Conservation (phyloP, 345 rosid species). For the Populus davidiana region DNA sequence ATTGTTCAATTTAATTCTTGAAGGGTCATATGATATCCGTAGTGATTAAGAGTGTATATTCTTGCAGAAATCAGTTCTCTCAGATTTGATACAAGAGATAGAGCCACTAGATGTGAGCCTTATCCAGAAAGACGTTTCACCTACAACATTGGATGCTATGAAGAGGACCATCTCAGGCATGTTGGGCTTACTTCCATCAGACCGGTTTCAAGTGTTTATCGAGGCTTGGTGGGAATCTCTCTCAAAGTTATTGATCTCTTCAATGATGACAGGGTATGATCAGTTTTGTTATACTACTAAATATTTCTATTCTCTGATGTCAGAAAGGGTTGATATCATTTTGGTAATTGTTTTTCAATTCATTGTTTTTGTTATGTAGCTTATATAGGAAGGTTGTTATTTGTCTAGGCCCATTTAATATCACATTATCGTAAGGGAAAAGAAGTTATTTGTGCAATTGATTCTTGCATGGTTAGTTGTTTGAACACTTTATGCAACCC, state of each 20-base stretch:
- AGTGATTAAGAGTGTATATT: conserved; percentile 1
- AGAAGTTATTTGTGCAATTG: not conserved
- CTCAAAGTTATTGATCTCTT: conserved; percentile 79
- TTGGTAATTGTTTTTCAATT: not conserved
- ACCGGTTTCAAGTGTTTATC: conserved; percentile 79
- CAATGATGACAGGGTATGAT: conserved; percentile 98
- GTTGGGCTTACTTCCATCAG: conserved; percentile 95
- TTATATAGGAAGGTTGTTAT: not conserved
- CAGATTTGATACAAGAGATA: conserved; percentile 74
- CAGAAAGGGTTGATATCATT: not conserved
- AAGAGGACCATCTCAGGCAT: conserved; percentile 95
- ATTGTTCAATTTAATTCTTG: not conserved
- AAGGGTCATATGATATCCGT: not conserved
- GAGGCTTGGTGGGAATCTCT: conserved; percentile 94
- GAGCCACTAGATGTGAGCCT: conserved; percentile 90
- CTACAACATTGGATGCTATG: conserved; percentile 89
- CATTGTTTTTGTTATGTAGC: not conserved
- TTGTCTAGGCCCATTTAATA: not conserved
- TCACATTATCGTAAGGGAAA: not conserved
- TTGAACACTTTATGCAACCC: conserved; percentile 1
- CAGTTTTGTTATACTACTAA: not conserved
- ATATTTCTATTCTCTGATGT: not conserved
- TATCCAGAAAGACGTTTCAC: conserved; percentile 82
- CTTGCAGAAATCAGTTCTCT: conserved; percentile 57
- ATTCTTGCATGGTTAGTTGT: not conserved